A percentile compares a stretch with the other conserved stretches of the same genome.
Conservation (phyloP, 1,284 basidiomycete genomes). For the Ganoderma multipileum region DNA sequence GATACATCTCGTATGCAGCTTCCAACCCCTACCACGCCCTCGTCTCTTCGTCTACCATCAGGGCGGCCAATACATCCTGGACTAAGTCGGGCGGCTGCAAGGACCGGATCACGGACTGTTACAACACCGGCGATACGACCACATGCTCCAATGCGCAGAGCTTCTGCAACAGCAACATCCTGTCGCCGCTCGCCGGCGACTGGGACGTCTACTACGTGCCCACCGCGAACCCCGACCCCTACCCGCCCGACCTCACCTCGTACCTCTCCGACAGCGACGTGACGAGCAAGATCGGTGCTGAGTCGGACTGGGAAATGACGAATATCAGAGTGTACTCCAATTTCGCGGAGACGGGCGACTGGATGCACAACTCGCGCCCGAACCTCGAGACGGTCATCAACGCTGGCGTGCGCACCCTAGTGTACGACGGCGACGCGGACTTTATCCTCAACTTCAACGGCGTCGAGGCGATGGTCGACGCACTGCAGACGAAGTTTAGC, state of each 20-base stretch:
- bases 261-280: conserved; percentile 46
- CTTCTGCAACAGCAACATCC: conserved; percentile 62
- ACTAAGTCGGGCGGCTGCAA: conserved; percentile 54
- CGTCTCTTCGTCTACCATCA: conserved; percentile 50
- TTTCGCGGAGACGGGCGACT: conserved; percentile 67
- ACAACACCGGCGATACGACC: conserved; percentile 51
- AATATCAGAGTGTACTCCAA: conserved; percentile 58
- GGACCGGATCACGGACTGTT: conserved; percentile 59
- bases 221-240: conserved; percentile 55
- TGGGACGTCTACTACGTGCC: conserved; percentile 62
- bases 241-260: conserved; percentile 57
- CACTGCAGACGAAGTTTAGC: conserved; percentile 32
- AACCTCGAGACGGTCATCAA: conserved; percentile 65
- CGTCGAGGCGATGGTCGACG: conserved; percentile 62
- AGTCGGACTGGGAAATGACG: conserved; percentile 54
- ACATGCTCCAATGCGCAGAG: conserved; percentile 61
- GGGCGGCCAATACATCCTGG: conserved; percentile 52
- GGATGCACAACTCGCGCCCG: conserved; percentile 66
- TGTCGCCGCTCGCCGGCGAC: conserved; percentile 57
- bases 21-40: conserved; percentile 52
- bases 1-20: conserved; percentile 50
- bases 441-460: conserved; percentile 67
- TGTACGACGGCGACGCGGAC: conserved; percentile 68
- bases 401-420: conserved; percentile 59
- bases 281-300: conserved; percentile 54